A percentile compares a stretch with the other conserved stretches of the same genome.
Evolutionary conservation across 352 stramenopile species (phyloP).

Genomic region (Globisporangium spinosum): DNA sequence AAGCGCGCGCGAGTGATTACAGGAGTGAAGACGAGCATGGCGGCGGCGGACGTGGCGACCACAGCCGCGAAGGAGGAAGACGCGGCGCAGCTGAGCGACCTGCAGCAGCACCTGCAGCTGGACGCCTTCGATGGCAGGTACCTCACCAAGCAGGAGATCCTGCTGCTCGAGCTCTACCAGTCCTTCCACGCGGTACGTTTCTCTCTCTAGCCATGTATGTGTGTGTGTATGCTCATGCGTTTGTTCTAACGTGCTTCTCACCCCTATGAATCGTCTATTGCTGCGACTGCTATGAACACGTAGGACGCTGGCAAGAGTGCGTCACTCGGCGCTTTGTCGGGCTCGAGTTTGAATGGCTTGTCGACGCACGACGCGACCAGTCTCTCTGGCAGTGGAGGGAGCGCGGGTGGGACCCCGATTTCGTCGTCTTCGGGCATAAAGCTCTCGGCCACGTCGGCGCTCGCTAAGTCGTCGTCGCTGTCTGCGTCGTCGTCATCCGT

Average conservation of each 20-base stretch:
- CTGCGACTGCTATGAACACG: background rate
- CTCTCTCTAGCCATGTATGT: background rate
- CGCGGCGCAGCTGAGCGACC: constrained; percentile 29
- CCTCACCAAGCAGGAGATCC: constrained; percentile 75
- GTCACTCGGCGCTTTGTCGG: background rate
- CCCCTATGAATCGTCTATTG: background rate
- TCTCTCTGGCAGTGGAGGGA: background rate
- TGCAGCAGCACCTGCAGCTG: constrained; percentile 76
- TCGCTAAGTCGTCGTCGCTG: constrained; percentile 8
- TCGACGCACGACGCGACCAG: constrained; percentile 7
- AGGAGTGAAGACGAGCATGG: background rate
- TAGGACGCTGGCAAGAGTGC: constrained; percentile 14
- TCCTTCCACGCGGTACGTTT: constrained; percentile 25
- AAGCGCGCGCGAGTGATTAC: background rate
- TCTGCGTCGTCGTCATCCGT: background rate
- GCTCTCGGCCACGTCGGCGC: background rate
- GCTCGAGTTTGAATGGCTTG: constrained; percentile 4
- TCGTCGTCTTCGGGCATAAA: constrained; percentile 5
- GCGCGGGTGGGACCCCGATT: background rate
- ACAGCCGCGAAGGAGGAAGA: constrained; percentile 46
- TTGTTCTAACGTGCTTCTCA: too few species aligned
- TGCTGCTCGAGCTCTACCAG: constrained; percentile 66
- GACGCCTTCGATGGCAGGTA: constrained; percentile 65
- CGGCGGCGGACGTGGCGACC: constrained; percentile 10
- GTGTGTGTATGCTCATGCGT: background rate